Base-by-base conservation (phyloP, 164 flowering plant species). In the Platanus orientalis region DNA sequence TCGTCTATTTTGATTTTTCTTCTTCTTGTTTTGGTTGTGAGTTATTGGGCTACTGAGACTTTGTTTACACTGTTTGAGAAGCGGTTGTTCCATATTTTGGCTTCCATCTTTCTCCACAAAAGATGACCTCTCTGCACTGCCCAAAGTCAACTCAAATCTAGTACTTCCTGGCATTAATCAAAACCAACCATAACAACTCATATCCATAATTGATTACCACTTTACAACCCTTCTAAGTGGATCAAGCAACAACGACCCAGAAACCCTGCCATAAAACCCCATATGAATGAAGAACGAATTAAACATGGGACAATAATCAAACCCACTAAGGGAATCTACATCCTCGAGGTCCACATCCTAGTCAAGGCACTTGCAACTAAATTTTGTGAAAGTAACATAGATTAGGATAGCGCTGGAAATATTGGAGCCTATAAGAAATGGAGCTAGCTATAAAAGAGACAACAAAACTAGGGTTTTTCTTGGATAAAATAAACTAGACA, bases 61-160 rank as follows among this genome's bases (percentile, higher is more conserved):
- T n/a, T n/a, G n/a, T n/a, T n/a, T n/a, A n/a, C n/a, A n/a, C n/a
- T n/a, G n/a, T n/a, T n/a, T n/a, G n/a, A n/a, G n/a, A n/a, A n/a
- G n/a, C n/a, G n/a, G n/a, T n/a, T n/a, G n/a, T n/a, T n/a, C n/a
- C n/a, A n/a, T n/a, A n/a, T n/a, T n/a, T n/a, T n/a, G n/a, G n/a
- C n/a, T n/a, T n/a, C n/a, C n/a, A n/a, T n/a, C n/a, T n/a, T n/a
- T n/a, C n/a, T n/a, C n/a, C n/a, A n/a, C n/a, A n/a, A n/a, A n/a
- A n/a, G n/a, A n/a, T n/a, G 77, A 58, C 3, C 87, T 84, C 56
- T 88, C 95, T 1, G 84, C 84, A 67, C 83, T 82, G 57, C 76
- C 83, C 9, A 86, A 78, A 64, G 75, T 65, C 11, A 73, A 75
- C 61, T 87, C 96, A 65, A 79, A 84, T 64, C 88, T 84, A 52